Evolutionary conservation across 352 stramenopile species (phyloP).

Genomic region (Thraustochytrium striatum): DNA sequence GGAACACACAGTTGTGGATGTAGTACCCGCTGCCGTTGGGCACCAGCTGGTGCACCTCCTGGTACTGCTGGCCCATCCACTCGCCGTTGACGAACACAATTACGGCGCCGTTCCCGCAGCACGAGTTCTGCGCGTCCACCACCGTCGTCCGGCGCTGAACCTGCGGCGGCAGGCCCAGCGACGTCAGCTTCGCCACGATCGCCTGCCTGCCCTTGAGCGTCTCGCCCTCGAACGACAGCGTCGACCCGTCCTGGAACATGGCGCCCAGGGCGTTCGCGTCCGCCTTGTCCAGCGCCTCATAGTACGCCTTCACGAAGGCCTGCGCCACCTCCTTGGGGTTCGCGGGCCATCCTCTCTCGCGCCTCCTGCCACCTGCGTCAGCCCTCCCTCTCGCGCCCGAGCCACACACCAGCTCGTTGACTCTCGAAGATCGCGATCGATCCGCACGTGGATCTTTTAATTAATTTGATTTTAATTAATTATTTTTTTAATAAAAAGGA

Average conservation of each 20-base stretch:
- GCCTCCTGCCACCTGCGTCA: no score
- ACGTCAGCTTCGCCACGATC: slow-evolving; percentile 12
- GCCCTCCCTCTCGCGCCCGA: no score
- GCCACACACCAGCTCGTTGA: no score
- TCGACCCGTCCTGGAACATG: slow-evolving; percentile 31
- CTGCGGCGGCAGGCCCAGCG: slow-evolving; percentile 19
- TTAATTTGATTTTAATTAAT: no score
- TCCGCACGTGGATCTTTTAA: no score
- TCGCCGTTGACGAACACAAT: slow-evolving; percentile 36
- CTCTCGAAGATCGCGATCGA: no score
- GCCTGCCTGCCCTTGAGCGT: slow-evolving; percentile 10
- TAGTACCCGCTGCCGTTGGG: slow-evolving; percentile 15
- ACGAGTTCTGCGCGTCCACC: slow-evolving; percentile 40
- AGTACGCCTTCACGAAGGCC: slow-evolving; percentile 22
- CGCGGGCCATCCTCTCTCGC: no score
- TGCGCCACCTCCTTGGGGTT: slow-evolving; percentile 24
- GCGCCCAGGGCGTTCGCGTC: not conserved
- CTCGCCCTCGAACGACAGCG: slow-evolving; percentile 34
- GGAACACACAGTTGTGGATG: slow-evolving; percentile 45
- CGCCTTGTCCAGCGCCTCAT: slow-evolving; percentile 7
- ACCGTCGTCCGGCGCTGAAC: slow-evolving; percentile 8
- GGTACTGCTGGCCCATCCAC: slow-evolving; percentile 45
- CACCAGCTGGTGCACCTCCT: slow-evolving; percentile 45
- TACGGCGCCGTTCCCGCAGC: slow-evolving; percentile 4
- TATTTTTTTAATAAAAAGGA: no score